Evolutionary conservation across 2,329 filamentous ascomycete genomes (phyloP).

Genomic region (Colletotrichum musae): DNA sequence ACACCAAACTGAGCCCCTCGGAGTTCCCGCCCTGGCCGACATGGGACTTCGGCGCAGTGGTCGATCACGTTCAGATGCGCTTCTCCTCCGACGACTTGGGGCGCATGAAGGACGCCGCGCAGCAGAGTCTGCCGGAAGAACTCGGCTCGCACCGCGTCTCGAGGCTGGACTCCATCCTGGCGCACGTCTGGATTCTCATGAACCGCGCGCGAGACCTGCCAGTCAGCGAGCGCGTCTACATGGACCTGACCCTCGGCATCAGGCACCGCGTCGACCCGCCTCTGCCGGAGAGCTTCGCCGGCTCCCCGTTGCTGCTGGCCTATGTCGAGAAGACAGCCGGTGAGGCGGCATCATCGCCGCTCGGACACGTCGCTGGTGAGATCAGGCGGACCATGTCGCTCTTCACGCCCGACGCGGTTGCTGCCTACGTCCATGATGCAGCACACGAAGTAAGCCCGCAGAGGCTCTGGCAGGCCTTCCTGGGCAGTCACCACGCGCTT

Average conservation of each 20-base stretch:
- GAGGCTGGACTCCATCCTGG: conserved; percentile 60
- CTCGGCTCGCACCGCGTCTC: conserved; percentile 48
- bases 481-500: conserved; percentile 57
- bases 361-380: conserved; percentile 46
- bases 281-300: conserved; percentile 57
- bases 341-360: neutral
- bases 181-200: conserved; percentile 61
- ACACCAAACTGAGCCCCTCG: conserved; percentile 46
- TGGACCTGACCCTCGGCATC: conserved; percentile 58
- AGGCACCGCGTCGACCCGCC: conserved; percentile 56
- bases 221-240: conserved; percentile 50
- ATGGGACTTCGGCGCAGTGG: conserved; percentile 55
- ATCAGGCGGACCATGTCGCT: conserved; percentile 53
- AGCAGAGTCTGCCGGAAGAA: conserved; percentile 27
- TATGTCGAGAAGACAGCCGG: conserved; percentile 48
- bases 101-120: conserved; percentile 48
- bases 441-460: conserved; percentile 61
- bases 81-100: conserved; percentile 54
- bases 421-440: conserved; percentile 57
- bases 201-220: conserved; percentile 55
- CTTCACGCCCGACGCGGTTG: conserved; percentile 56
- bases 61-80: conserved; percentile 53
- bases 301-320: conserved; percentile 59
- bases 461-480: conserved; percentile 62
- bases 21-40: conserved; percentile 56